Evolutionary conservation across 257 asterid genomes (phyloP), one percentile per base, ranked within the genome.

Genomic region (Eucommia ulmoides): DNA sequence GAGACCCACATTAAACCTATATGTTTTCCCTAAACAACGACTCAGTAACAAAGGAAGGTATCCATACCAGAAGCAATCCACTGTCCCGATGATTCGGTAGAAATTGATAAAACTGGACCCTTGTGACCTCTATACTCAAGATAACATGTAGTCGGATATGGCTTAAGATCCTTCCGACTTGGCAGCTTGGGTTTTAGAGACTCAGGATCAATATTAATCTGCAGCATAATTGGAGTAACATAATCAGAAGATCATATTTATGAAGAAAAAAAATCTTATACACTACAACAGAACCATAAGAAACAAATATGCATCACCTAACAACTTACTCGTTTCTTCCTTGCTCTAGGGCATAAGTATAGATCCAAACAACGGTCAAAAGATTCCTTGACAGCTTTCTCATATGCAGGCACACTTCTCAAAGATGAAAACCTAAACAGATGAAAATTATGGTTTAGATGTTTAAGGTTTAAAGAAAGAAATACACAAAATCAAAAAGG

Each of bases 361-460:
- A 86, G 96, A 79, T 91, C 99, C 73, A 91, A 65, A 69, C 95
- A 83, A 15, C 99, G 96, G 56, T 77, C 94, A 65, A 91, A 91
- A 25, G 62, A 65, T 61, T 91, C 96, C 41, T 71, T 73, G 59
- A 86, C 86, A 62, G 92, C 86, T 60, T 83, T 86, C 22, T 75
- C 86, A 23, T 85, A 89, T 16, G 98, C 93, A 3, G 98, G 98
- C 66, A 89, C 94, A 48, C 68, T 73, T 75, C 96, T 77, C 78
- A 80, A 51, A 33, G 91, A 78, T 19, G 77, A 51, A 67, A 66
- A 85, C 75, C 98, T 89, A 63, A 63, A 53, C 25, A 49, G 41
- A 25, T 25, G 24, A 35, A 22, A 42, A 41, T 24, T 42, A n/a
- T n/a, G n/a, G n/a, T n/a, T n/a, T n/a, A n/a, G n/a, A n/a, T n/a